A percentile compares a stretch with the other conserved stretches of the same genome.
phyloP scores from a whole-genome alignment of 1,284 basidiomycete species.

The Moesziomyces aphidis region DNA sequence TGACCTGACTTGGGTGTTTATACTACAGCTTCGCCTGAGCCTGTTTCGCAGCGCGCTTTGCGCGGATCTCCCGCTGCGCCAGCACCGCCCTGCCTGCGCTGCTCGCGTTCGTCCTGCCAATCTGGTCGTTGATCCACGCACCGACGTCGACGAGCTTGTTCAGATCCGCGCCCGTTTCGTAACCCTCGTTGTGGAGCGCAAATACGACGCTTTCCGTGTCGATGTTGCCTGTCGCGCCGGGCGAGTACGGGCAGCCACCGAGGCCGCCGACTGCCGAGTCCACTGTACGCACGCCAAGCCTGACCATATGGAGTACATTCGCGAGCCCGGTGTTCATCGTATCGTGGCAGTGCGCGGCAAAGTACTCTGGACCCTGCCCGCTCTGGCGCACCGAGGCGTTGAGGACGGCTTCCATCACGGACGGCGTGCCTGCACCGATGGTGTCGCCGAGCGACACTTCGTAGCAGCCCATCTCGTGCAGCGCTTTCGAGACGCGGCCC shows the following conservation, averaged over 20 bases:
- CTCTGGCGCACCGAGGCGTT: constrained; percentile 74
- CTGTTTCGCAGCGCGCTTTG: constrained; percentile 21
- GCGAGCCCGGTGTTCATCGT: constrained; percentile 83
- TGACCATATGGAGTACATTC: constrained; percentile 70
- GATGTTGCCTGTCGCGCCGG: constrained; percentile 73
- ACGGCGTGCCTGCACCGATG: constrained; percentile 85
- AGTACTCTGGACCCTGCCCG: constrained; percentile 1
- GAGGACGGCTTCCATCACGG: constrained; percentile 76
- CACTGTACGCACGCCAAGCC: constrained; percentile 71
- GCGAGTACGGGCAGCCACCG: constrained; percentile 94
- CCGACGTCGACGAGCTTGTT: constrained; percentile 43
- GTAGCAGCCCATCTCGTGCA: constrained; percentile 92
- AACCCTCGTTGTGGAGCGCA: constrained; percentile 79
- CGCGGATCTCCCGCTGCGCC: constrained; percentile 37
- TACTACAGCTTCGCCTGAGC: constrained; percentile 15
- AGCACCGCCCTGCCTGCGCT: constrained; percentile 50
- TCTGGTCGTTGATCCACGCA: constrained; percentile 39
- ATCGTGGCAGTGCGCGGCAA: constrained; percentile 80
- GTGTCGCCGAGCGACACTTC: constrained; percentile 93
- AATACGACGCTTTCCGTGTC: constrained; percentile 79
- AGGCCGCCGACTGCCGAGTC: constrained; percentile 82
- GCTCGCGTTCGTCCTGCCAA: constrained; percentile 44
- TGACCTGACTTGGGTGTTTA: not conserved
- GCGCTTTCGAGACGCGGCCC: constrained; percentile 77
- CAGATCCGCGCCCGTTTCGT: constrained; percentile 76